These are phyloP conservation scores for Saccharum hybrid DNA, from an alignment of 202 grass and related monocot species.

Conservation along the genomic window DNA sequence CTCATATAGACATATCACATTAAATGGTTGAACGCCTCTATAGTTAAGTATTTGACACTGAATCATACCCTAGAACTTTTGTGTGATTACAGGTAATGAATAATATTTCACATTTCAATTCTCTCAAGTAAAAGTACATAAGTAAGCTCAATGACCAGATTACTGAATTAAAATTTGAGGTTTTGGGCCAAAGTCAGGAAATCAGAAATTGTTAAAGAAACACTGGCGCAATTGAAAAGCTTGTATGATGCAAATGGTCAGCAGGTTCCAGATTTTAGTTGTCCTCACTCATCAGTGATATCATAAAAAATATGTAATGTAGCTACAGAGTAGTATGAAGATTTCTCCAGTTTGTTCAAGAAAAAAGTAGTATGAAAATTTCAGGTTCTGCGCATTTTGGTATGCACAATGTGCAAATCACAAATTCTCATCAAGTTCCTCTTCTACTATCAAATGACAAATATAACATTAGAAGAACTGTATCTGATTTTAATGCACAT, in stretches of 20 bases:
- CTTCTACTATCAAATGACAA: no score
- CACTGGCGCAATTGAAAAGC: background rate
- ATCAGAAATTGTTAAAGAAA: background rate
- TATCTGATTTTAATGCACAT: slow-evolving; percentile 19
- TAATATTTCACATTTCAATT: background rate
- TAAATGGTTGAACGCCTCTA: background rate
- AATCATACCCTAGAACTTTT: background rate
- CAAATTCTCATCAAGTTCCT: no score
- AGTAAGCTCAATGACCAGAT: background rate
- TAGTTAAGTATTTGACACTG: background rate
- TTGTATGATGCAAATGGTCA: background rate
- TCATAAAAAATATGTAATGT: slow-evolving; percentile 3
- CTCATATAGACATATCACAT: background rate
- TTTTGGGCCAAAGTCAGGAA: background rate
- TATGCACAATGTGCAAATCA: background rate
- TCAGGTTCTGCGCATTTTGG: background rate
- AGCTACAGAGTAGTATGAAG: background rate
- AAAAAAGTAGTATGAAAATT: background rate
- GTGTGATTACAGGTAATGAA: background rate
- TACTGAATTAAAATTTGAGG: background rate
- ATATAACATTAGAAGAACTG: background rate
- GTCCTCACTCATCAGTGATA: background rate
- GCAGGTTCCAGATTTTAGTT: background rate
- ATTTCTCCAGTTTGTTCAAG: background rate
- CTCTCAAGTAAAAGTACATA: slow-evolving; percentile 10